A percentile compares a stretch with the other conserved stretches of the same genome.
Evolutionary conservation across 2,329 filamentous ascomycete species (phyloP).

Genomic region (Aciculosporium take): DNA sequence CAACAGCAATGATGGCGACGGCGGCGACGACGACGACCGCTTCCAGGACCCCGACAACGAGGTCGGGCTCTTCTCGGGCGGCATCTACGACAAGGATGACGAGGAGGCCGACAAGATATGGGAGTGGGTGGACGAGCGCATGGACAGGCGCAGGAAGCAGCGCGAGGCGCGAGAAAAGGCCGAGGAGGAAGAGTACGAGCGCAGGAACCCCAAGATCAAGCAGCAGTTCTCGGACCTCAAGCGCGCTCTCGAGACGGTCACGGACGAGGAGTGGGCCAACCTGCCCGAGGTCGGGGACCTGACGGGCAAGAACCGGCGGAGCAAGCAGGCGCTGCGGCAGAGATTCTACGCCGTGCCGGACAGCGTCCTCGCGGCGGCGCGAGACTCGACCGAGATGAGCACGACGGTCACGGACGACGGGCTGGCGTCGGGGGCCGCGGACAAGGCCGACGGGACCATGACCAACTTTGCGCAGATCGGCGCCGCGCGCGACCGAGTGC

Average conservation of each 20-base stretch:
- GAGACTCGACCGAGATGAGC: slow-evolving; percentile 67
- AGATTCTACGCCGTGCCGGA: slow-evolving; percentile 94
- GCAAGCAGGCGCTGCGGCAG: slow-evolving; percentile 67
- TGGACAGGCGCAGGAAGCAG: slow-evolving; percentile 79
- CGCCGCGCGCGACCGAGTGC: slow-evolving; percentile 86
- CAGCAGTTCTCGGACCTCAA: slow-evolving; percentile 96
- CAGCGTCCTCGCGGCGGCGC: slow-evolving; percentile 78
- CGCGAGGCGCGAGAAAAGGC: slow-evolving; percentile 89
- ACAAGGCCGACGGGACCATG: slow-evolving; percentile 68
- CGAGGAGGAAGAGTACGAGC: slow-evolving; percentile 90
- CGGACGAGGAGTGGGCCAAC: slow-evolving; percentile 92
- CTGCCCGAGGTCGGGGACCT: slow-evolving; percentile 92
- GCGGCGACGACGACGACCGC: slow-evolving; percentile 62
- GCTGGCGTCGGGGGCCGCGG: slow-evolving; percentile 21
- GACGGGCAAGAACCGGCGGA: slow-evolving; percentile 82
- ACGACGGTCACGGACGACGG: slow-evolving; percentile 81
- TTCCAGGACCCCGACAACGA: slow-evolving; percentile 97
- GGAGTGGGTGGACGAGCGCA: slow-evolving; percentile 89
- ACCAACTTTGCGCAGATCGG: slow-evolving; percentile 98
- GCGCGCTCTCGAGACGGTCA: slow-evolving; percentile 71
- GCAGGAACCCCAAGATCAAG: slow-evolving; percentile 94
- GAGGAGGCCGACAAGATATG: slow-evolving; percentile 96
- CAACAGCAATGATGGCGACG: slow-evolving; percentile 58
- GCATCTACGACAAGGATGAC: slow-evolving; percentile 92
- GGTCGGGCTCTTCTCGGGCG: slow-evolving; percentile 85